A percentile compares a stretch with the other conserved stretches of the same genome.
phyloP scores from a whole-genome alignment of 495 filamentous ascomycete species.

The Tuber melanosporum region DNA sequence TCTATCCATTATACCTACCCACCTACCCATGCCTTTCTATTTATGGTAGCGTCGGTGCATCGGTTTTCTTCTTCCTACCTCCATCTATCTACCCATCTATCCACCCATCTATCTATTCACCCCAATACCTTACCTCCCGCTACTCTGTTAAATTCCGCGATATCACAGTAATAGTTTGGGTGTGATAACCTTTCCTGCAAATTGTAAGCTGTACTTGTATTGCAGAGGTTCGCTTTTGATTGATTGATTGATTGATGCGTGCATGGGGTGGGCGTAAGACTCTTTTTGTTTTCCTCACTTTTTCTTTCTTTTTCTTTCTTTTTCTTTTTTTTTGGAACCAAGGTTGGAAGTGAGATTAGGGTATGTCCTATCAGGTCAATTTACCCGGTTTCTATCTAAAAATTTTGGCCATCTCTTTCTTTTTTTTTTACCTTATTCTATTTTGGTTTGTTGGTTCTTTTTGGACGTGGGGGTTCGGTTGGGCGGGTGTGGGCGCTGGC shows the following conservation, averaged over 20 bases:
- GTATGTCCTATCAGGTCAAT: neutral
- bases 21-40: neutral
- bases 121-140: neutral
- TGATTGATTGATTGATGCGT: neutral
- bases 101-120: neutral
- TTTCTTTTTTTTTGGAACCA: neutral
- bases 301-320: neutral
- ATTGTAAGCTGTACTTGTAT: conserved; percentile 4
- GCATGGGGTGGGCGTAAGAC: conserved; percentile 1
- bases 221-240: neutral
- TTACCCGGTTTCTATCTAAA: neutral
- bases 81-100: neutral
- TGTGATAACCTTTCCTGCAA: neutral
- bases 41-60: neutral
- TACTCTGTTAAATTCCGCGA: conserved; percentile 2
- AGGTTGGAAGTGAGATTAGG: neutral
- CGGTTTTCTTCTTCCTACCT: neutral
- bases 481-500: neutral
- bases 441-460: neutral
- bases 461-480: neutral
- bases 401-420: neutral
- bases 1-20: neutral
- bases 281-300: neutral
- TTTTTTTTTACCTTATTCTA: neutral
- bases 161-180: conserved; percentile 1